Base-by-base conservation (phyloP, 495 filamentous ascomycete genomes). In the Extremus antarcticus region DNA sequence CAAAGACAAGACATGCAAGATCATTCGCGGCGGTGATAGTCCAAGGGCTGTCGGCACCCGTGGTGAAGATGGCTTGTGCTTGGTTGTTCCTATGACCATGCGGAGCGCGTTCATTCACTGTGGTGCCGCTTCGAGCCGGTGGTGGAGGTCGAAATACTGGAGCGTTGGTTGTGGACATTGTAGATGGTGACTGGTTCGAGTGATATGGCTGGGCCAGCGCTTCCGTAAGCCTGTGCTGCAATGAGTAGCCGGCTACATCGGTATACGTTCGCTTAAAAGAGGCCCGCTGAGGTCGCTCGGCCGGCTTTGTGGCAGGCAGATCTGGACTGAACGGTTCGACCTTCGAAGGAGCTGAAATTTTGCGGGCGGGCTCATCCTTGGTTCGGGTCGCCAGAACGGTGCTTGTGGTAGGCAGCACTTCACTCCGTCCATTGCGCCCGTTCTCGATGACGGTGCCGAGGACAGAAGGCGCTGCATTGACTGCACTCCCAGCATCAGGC, bases 21-120 rank as follows among this genome's bases (percentile, higher is more conserved):
- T 98, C 92, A 64, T 98, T 98, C n/a, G 92, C 94, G 8, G 91
- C 85, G 46, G 95, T 74, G 53, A 98, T 95, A 1, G 91, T 97
- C 87, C 89, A 98, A 3, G 92, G 94, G 10, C 85, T 76, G 43
- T 83, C 76, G 43, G 87, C 77, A 68, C 94, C 87, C 16, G 92
- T 98, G 17, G 91, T 90, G 64, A 98, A 98, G 49, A 98, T 94
- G 39, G 92, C 92, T 70, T 98, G 94, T 25, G 90, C 86, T 8
- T 90, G 90, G 8, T 85, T 85, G 82, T 85, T 95, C 65, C 94
- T 84, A 70, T 96, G 90, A 21, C 86, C 87, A 41, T 72, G 70
- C 9, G 69, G 69, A 11, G 65, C 66, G 10, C 59, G 59, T 24
- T 64, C 52, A 22, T 19, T 56, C 24, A 52, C 53, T 13, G 55